Conservation (phyloP, 768 basidiomycete genomes). For the Tulasnella sp. region DNA sequence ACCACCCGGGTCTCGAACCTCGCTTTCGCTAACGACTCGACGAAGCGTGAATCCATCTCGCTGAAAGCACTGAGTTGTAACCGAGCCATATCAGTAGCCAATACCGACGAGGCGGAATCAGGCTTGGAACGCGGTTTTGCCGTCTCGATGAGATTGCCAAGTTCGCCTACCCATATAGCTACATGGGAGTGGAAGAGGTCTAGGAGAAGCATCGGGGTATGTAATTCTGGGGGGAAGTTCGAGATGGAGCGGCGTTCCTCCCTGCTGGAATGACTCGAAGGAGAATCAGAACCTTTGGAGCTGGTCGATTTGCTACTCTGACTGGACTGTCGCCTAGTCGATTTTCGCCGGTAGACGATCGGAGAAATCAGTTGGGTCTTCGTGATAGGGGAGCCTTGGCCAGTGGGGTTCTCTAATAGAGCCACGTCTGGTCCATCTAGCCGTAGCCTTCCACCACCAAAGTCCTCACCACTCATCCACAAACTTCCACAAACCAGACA, state of each 20-base stretch:
- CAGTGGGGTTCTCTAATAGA: slow-evolving; percentile 18
- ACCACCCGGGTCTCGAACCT: slow-evolving; percentile 24
- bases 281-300: neutral
- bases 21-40: slow-evolving; percentile 58
- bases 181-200: slow-evolving; percentile 59
- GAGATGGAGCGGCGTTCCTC: neutral
- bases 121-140: slow-evolving; percentile 14
- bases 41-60: slow-evolving; percentile 54
- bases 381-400: no score
- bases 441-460: slow-evolving; percentile 37
- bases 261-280: neutral
- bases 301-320: neutral
- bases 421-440: slow-evolving; percentile 62
- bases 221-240: slow-evolving; percentile 28
- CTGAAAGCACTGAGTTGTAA: slow-evolving; percentile 72
- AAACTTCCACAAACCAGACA: slow-evolving; percentile 72
- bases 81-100: slow-evolving; percentile 51
- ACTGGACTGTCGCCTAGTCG: neutral
- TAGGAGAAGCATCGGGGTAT: slow-evolving; percentile 48
- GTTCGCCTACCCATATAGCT: slow-evolving; percentile 44
- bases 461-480: slow-evolving; percentile 40
- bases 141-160: slow-evolving; percentile 26
- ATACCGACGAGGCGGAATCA: slow-evolving; percentile 30
- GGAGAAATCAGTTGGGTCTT: no score
- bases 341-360: no score